These are phyloP conservation scores for Oryza coarctata DNA, from an alignment of 176 grass and related monocot species.

Conservation along the genomic window DNA sequence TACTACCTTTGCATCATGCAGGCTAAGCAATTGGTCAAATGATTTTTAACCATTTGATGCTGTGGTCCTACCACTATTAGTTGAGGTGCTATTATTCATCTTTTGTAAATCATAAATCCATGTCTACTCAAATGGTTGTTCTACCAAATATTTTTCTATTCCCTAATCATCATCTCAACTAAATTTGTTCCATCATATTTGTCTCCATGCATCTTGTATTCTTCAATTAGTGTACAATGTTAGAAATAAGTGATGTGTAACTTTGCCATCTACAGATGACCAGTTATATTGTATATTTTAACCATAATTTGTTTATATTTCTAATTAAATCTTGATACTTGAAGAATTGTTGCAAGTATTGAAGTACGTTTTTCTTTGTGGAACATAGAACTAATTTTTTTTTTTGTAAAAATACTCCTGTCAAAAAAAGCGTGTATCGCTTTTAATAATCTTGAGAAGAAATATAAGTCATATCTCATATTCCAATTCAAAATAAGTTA, in stretches of 20 bases:
- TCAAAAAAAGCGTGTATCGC: too few relatives aligned
- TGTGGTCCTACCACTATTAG: not conserved
- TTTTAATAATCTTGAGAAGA: too few relatives aligned
- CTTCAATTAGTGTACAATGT: not conserved
- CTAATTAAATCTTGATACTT: not conserved
- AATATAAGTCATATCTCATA: too few relatives aligned
- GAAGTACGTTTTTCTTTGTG: not conserved
- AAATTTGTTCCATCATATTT: not conserved
- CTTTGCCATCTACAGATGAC: not conserved
- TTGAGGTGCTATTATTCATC: not conserved
- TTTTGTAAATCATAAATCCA: not conserved
- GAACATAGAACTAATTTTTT: not conserved
- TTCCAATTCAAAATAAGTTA: not conserved
- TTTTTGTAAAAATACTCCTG: not conserved
- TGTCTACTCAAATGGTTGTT: constrained; percentile 16
- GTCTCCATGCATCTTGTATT: not conserved
- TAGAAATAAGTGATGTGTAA: not conserved
- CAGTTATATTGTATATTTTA: not conserved
- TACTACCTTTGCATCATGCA: not conserved
- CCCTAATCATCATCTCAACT: not conserved
- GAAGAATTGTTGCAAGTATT: not conserved
- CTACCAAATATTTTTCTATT: constrained; percentile 16
- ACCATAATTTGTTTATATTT: not conserved
- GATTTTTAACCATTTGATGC: not conserved
- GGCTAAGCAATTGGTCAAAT: constrained; percentile 1